Evolutionary conservation across 208 protist species (phyloP).

Genomic region (Trypanosoma rangeli): DNA sequence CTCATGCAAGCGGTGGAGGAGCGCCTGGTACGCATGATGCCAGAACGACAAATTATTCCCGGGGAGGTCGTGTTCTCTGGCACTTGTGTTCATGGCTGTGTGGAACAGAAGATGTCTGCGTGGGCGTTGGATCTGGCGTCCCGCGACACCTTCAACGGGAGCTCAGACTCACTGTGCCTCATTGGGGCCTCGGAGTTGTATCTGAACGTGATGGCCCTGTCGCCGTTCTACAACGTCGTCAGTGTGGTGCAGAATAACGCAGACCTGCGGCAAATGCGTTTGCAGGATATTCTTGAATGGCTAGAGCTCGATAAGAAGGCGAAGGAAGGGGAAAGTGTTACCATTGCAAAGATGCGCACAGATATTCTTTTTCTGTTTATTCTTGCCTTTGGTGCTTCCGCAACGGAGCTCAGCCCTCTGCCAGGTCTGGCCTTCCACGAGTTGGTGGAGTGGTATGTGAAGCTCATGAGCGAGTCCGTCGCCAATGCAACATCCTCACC

Average conservation of each 20-base stretch:
- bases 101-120: conserved; percentile 82
- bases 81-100: conserved; percentile 55
- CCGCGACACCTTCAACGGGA: conserved; percentile 51
- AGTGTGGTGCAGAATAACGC: conserved; percentile 54
- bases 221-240: conserved; percentile 65
- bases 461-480: conserved; percentile 3
- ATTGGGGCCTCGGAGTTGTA: conserved; percentile 69
- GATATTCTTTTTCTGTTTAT: conserved; percentile 78
- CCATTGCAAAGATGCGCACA: conserved; percentile 53
- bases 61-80: conserved; percentile 77
- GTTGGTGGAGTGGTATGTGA: conserved; percentile 55
- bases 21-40: conserved; percentile 72
- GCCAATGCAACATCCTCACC: neutral
- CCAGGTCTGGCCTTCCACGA: conserved; percentile 35
- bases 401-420: conserved; percentile 50
- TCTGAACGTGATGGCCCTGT: conserved; percentile 67
- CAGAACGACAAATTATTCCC: conserved; percentile 44
- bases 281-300: conserved; percentile 68
- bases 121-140: conserved; percentile 87
- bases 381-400: conserved; percentile 52
- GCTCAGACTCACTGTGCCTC: conserved; percentile 66
- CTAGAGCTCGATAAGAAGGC: conserved; percentile 54
- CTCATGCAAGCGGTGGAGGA: conserved; percentile 83
- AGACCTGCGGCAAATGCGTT: conserved; percentile 57
- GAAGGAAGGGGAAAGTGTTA: conserved; percentile 40